These are phyloP conservation scores for Cercophora samala DNA, from an alignment of 495 filamentous ascomycete genomes.

Conservation along the genomic window DNA sequence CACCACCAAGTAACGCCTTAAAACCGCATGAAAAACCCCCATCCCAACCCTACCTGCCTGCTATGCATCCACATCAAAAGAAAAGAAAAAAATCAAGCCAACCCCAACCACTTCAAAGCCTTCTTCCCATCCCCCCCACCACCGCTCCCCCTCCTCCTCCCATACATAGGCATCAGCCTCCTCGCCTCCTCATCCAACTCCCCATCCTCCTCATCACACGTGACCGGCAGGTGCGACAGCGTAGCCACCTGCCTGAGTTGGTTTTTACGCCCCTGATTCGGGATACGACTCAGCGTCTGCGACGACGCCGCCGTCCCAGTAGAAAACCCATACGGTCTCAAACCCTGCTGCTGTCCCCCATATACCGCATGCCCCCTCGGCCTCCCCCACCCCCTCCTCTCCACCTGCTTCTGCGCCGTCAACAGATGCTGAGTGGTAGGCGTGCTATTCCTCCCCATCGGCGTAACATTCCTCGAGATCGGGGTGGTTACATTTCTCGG, in stretches of 20 bases:
- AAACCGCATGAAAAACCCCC: background rate
- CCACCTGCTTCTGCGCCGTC: background rate
- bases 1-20: background rate
- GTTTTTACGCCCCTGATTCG: background rate
- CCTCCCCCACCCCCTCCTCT: background rate
- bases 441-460: too few relatives aligned
- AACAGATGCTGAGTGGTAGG: background rate
- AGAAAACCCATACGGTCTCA: background rate
- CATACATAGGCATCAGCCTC: slow-evolving; percentile 25
- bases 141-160: background rate
- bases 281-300: background rate
- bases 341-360: background rate
- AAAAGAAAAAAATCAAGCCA: slow-evolving; percentile 7
- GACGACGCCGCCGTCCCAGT: slow-evolving; percentile 1
- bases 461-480: background rate
- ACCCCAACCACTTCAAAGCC: slow-evolving; percentile 27
- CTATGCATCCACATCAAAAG: background rate
- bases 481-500: background rate
- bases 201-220: background rate
- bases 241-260: background rate
- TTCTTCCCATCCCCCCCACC: slow-evolving; percentile 12
- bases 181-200: slow-evolving; percentile 21
- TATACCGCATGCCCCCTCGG: background rate
- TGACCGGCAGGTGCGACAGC: background rate
- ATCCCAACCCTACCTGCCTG: too few relatives aligned